Percentiles rank a stretch among this genome's conserved stretches.
phyloP scores from a whole-genome alignment of 257 asterid genomes.

The Nicotiana tomentosiformis region DNA sequence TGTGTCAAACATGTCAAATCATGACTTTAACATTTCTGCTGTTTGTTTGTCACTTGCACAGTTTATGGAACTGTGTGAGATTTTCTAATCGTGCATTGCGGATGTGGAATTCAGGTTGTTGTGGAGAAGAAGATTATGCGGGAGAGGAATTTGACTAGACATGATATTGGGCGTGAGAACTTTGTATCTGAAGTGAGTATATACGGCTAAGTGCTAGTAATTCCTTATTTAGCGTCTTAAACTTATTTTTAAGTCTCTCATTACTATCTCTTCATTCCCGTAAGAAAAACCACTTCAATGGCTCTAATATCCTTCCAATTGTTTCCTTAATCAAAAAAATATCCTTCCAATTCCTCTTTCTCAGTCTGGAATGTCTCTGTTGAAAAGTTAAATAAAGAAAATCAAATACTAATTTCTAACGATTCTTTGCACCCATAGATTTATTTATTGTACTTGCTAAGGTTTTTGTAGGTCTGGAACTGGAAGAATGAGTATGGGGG shows the following conservation, averaged over 20 bases:
- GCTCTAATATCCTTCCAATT: neutral
- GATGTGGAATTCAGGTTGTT: slow-evolving; percentile 49
- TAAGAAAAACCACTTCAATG: neutral
- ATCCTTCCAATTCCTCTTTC: neutral
- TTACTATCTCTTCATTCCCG: neutral
- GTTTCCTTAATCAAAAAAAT: neutral
- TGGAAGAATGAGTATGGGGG: slow-evolving; percentile 93
- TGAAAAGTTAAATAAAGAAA: neutral
- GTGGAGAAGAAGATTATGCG: slow-evolving; percentile 88
- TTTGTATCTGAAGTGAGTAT: slow-evolving; percentile 70
- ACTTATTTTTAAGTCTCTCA: neutral
- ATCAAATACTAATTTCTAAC: neutral
- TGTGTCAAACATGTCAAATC: neutral
- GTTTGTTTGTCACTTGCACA: neutral
- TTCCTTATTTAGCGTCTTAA: neutral
- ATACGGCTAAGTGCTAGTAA: neutral
- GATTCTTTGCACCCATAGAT: neutral
- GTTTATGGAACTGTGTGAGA: neutral
- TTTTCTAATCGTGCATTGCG: neutral
- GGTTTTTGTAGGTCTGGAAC: slow-evolving; percentile 66
- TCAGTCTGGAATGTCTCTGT: neutral
- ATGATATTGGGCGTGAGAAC: slow-evolving; percentile 71
- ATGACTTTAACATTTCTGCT: neutral
- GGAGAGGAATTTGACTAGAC: slow-evolving; percentile 69
- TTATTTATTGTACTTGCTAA: neutral